These are phyloP conservation scores for Alectoria sarmentosa DNA, from an alignment of 495 filamentous ascomycete species.

Conservation along the genomic window DNA sequence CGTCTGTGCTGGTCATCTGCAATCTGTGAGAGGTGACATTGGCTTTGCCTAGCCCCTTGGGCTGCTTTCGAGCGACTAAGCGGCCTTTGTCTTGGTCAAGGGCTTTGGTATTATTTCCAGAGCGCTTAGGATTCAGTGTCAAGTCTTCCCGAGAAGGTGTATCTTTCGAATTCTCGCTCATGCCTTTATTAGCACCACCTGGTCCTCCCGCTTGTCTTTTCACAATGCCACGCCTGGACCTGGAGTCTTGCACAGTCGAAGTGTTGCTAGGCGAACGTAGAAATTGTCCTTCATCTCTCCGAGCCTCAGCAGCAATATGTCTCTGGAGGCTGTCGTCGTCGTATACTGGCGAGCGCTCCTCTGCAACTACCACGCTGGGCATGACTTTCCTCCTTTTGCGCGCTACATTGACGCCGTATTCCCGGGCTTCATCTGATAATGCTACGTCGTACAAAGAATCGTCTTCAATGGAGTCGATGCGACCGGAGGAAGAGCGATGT, in stretches of 20 bases:
- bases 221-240: background rate
- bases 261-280: background rate
- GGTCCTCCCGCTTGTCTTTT: background rate
- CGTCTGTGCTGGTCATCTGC: background rate
- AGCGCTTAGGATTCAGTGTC: background rate
- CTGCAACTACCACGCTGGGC: background rate
- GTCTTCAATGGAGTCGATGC: background rate
- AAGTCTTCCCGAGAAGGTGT: background rate
- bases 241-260: background rate
- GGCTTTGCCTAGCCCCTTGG: background rate
- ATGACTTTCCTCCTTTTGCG: conserved; percentile 15
- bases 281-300: background rate
- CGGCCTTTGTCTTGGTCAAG: background rate
- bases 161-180: background rate
- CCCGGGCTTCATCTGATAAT: conserved; percentile 34
- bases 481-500: background rate
- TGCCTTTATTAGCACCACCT: background rate
- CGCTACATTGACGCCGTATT: background rate
- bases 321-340: conserved; percentile 23
- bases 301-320: conserved; percentile 17
- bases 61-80: background rate
- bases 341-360: conserved; percentile 2
- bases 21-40: background rate
- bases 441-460: conserved; percentile 34
- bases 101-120: background rate